Conservation (phyloP, 345 rosid genomes). For the Hevea brasiliensis region DNA sequence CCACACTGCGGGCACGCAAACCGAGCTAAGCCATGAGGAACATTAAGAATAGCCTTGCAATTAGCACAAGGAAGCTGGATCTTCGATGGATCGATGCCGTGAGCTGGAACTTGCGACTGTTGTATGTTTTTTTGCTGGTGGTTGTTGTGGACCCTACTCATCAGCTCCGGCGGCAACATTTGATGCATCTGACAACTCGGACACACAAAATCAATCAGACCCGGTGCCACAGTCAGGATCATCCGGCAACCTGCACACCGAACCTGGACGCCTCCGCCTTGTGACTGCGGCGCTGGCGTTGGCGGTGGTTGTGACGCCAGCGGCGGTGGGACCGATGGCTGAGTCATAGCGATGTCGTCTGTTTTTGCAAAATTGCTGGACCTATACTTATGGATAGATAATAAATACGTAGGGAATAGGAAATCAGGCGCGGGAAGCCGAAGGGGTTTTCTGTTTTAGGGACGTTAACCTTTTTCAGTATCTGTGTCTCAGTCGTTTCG, state of each 20-base stretch:
- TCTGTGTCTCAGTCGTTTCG: neutral
- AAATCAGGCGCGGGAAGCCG: neutral
- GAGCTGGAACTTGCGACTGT: constrained; percentile 61
- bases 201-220: constrained; percentile 75
- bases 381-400: neutral
- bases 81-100: constrained; percentile 97
- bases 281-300: constrained; percentile 33
- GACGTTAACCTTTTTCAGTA: neutral
- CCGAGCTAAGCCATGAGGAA: constrained; percentile 81
- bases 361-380: neutral
- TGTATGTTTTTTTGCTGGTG: neutral
- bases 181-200: constrained; percentile 87
- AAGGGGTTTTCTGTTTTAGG: neutral
- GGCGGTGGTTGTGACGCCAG: constrained; percentile 41
- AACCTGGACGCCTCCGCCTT: constrained; percentile 69
- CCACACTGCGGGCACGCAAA: constrained; percentile 90
- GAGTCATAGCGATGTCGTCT: constrained; percentile 47
- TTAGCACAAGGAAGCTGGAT: constrained; percentile 93
- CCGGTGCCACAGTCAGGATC: constrained; percentile 68
- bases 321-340: constrained; percentile 65
- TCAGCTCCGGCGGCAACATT: constrained; percentile 94
- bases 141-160: constrained; percentile 40
- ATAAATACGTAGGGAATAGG: neutral
- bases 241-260: constrained; percentile 92
- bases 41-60: constrained; percentile 92